Conservation (phyloP, 306 rosid species). For the Ormosia emarginata region DNA sequence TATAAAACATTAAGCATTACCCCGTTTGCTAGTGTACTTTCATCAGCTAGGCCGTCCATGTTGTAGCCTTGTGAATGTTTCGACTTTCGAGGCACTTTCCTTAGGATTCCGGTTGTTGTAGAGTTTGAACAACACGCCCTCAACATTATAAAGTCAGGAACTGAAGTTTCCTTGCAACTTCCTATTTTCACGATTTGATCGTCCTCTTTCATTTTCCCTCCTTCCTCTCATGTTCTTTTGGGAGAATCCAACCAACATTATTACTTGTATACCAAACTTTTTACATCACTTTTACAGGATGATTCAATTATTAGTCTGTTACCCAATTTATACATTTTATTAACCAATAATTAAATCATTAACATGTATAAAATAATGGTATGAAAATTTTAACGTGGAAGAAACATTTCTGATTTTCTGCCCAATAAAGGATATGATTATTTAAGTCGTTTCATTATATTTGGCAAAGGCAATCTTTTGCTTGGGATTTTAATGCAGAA, state of each 20-base stretch:
- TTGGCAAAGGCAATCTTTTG: not conserved
- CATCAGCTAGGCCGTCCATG: not conserved
- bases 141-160: not conserved
- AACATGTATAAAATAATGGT: too few relatives aligned
- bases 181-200: not conserved
- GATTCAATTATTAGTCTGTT: too few relatives aligned
- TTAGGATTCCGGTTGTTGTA: not conserved
- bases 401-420: too few relatives aligned
- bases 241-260: too few relatives aligned
- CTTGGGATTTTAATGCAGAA: not conserved
- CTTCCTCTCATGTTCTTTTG: not conserved
- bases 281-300: too few relatives aligned
- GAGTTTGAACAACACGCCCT: not conserved
- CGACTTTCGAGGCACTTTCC: not conserved
- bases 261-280: too few relatives aligned
- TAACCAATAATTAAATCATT: too few relatives aligned
- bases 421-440: too few relatives aligned
- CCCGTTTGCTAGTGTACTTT: not conserved
- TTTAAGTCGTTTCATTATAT: not conserved
- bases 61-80: not conserved
- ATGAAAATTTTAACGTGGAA: too few relatives aligned
- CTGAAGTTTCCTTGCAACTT: conserved; percentile 12
- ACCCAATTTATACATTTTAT: too few relatives aligned
- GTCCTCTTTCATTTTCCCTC: not conserved
- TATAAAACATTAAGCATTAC: not conserved